Base-by-base conservation (phyloP, 257 asterid genomes). In the Hygrophila difformis region DNA sequence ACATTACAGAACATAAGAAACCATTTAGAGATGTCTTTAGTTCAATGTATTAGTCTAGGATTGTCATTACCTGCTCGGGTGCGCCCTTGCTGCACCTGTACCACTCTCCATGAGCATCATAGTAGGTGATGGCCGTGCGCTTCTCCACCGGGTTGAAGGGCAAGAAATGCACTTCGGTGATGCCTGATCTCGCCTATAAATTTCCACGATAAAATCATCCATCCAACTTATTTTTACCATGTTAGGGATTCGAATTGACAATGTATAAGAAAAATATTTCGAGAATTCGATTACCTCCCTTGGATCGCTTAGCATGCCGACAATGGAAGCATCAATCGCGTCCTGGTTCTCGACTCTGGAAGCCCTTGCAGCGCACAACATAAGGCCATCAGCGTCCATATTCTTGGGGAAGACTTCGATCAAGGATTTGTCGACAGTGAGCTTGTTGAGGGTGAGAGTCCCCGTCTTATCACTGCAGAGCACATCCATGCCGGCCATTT, bases 81-180 rank as follows among this genome's bases (percentile, higher is more conserved):
- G 97, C 97, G 48, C 97, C 97, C 68, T 87, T 87, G 77, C 93
- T 83, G 56, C 74, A 65, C 33, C 97, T 73, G 28, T 80, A 74
- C 97, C 97, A 83, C 35, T 87, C 54, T 4, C 87, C 94, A 23
- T 58, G 18, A 0, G 84, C 49, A 51, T 79, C 87, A 0, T 77
- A 59, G 49, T 73, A 87, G 17, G 97, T 87, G 39, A 82, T 87
- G 4, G 97, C 94, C 26, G 97, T 87, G 18, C 97, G 82, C 49
- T 87, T 87, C 0, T 78, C 93, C 1, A 87, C 97, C 0, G 97
- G 97, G 51, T 87, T 87, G 65, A 87, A 87, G 39, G 97, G 97
- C 53, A 87, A 64, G 79, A 87, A 87, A 50, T 82, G 97, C 22
- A 87, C 86, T 61, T 87, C 97, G 24, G 69, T 67, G 45, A 87